Base-by-base conservation (phyloP, 331 rosid species). In the Rosa hybrid region DNA sequence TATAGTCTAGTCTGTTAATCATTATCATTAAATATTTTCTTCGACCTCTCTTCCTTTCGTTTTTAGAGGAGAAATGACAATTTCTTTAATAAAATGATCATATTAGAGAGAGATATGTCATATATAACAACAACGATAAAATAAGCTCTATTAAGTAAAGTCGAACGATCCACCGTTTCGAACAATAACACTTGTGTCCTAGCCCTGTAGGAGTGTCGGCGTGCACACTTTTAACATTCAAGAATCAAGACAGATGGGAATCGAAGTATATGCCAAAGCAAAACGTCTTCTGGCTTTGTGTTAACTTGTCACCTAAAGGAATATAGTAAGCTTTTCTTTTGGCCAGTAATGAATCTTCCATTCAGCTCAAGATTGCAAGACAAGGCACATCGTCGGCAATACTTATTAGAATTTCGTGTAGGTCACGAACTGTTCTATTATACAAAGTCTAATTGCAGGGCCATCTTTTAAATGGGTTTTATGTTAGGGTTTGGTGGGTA, bases 341-440 rank as follows among this genome's bases (percentile, higher is more conserved):
- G 72, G 25, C 70, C 23, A 30, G 12, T 34, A n/a, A 17, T 8
- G 56, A 27, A 25, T 75, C 27, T 42, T 41, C 69, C 18, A 63
- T 14, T 16, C 23, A 60, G 27, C 9, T 44, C 16, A 49, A 10
- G 48, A 76, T 45, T 62, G 80, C 60, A 62, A 6, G 72, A 45
- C 12, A 76, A 76, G 72, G 62, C n/a, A 75, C 54, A 59, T 6
- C 41, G 49, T 44, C 4, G 13, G 72, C 20, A 14, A 14, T 9
- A 12, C 16, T 49, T 8, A 7, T 30, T n/a, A 71, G 3, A 72
- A 30, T 77, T 34, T 48, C 39, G 39, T 34, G 23, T n/a, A 34
- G 64, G 21, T 49, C 65, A 49, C 80, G 72, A 77, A 77, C 49
- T 65, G 68, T 25, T 62, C 41, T 62, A 62, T 62, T 25, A 62